Conservation (phyloP, 2,329 filamentous ascomycete species). For the Ophiostoma triangulosporum region DNA sequence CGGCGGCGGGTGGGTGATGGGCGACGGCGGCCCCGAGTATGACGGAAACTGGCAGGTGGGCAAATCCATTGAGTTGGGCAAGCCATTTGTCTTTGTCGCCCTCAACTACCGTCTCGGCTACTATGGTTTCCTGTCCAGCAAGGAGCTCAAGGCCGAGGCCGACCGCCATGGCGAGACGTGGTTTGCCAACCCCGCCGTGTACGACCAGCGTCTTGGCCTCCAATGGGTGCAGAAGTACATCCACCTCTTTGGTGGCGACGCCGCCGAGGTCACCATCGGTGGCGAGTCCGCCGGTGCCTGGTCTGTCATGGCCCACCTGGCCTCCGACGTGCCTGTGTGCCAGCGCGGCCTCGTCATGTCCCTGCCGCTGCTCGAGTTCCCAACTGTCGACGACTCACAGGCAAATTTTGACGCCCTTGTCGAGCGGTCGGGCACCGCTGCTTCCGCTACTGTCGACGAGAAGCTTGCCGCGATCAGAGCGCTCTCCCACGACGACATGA, state of each 20-base stretch:
- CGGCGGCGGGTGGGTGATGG: conserved; percentile 6
- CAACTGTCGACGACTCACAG: neutral
- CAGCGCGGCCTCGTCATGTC: neutral
- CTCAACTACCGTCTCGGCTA: conserved; percentile 18
- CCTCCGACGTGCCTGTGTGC: conserved; percentile 35
- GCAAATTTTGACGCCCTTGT: neutral
- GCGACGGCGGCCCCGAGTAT: conserved; percentile 9
- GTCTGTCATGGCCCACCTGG: conserved; percentile 64
- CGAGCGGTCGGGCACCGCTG: neutral
- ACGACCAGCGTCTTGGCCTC: conserved; percentile 59
- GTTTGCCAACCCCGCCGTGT: conserved; percentile 51
- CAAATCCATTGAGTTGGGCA: conserved; percentile 15
- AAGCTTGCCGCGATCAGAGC: neutral
- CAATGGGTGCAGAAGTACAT: conserved; percentile 73
- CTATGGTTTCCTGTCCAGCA: conserved; percentile 12
- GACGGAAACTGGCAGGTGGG: conserved; percentile 10
- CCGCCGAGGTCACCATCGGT: conserved; percentile 66
- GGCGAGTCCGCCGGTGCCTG: conserved; percentile 61
- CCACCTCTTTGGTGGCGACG: conserved; percentile 63
- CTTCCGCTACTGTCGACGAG: neutral
- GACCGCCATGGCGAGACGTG: neutral
- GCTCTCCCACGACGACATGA: neutral
- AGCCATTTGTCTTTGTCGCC: conserved; percentile 18
- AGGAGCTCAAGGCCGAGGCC: conserved; percentile 10
- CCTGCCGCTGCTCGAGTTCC: neutral